Conservation (phyloP, 2,329 filamentous ascomycete genomes). For the Hansfordia pulvinata region DNA sequence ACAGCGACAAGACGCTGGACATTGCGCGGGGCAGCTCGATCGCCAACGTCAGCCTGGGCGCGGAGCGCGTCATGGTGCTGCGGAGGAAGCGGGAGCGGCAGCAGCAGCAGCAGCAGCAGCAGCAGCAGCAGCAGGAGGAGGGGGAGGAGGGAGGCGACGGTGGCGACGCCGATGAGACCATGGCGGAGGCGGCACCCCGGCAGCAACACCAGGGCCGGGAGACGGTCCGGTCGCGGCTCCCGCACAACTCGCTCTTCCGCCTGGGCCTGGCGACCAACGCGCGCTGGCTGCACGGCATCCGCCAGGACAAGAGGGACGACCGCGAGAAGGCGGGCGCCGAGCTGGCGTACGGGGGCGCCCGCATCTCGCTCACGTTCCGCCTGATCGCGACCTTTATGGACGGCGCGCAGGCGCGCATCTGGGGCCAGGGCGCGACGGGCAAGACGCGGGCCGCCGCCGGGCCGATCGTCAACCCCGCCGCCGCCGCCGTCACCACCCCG, state of each 20-base stretch:
- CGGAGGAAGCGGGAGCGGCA: conserved; percentile 55
- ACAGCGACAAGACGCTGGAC: conserved; percentile 93
- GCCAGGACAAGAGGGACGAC: conserved; percentile 63
- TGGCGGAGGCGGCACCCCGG: conserved; percentile 3
- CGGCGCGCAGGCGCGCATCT: conserved; percentile 52
- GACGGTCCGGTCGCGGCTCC: conserved; percentile 57
- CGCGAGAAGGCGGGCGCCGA: conserved; percentile 58
- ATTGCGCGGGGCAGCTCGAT: conserved; percentile 72
- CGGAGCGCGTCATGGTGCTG: conserved; percentile 79
- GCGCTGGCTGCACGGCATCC: conserved; percentile 86
- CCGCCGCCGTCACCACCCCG: no score
- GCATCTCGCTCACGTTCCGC: conserved; percentile 87
- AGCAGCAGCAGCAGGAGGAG: conserved; percentile 6
- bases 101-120: no score
- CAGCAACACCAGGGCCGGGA: conserved; percentile 26
- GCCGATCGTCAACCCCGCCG: conserved; percentile 56
- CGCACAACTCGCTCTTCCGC: conserved; percentile 79
- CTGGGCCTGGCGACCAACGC: conserved; percentile 73
- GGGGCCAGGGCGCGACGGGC: conserved; percentile 76
- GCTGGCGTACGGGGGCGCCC: conserved; percentile 56
- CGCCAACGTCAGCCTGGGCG: conserved; percentile 87
- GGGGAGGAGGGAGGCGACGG: conserved; percentile 4
- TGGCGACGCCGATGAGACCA: conserved; percentile 6
- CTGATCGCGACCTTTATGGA: conserved; percentile 77
- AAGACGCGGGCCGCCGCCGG: conserved; percentile 50